These are phyloP conservation scores for Agrocybe praecox DNA, from an alignment of 768 basidiomycete species.

Conservation along the genomic window DNA sequence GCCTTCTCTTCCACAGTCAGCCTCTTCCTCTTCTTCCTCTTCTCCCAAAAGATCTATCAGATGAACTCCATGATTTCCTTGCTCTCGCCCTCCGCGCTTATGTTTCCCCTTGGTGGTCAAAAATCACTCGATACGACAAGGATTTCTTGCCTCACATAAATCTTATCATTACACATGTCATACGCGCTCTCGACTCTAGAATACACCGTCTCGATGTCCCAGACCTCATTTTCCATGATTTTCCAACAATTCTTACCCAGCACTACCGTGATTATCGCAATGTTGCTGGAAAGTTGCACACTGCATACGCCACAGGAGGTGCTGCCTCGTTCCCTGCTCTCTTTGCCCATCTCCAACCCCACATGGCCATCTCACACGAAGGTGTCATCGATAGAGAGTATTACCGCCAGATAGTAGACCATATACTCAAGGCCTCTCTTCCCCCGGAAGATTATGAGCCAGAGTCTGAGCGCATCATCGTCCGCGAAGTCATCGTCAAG, in stretches of 20 bases:
- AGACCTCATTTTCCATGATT: slow-evolving; percentile 59
- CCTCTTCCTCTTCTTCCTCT: slow-evolving; percentile 56
- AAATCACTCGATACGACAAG: slow-evolving; percentile 81
- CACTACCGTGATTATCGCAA: slow-evolving; percentile 81
- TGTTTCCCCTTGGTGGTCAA: slow-evolving; percentile 86
- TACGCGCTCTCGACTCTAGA: slow-evolving; percentile 64
- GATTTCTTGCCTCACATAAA: slow-evolving; percentile 78
- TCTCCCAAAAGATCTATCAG: slow-evolving; percentile 56
- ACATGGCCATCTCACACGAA: slow-evolving; percentile 74
- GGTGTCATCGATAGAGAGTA: slow-evolving; percentile 76
- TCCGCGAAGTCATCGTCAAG: slow-evolving; percentile 83
- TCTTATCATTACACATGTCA: slow-evolving; percentile 54
- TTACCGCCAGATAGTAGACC: slow-evolving; percentile 77
- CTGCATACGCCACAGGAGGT: slow-evolving; percentile 73
- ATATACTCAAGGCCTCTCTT: slow-evolving; percentile 71
- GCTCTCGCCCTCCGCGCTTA: slow-evolving; percentile 80
- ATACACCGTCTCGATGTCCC: slow-evolving; percentile 56
- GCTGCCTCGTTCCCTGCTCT: slow-evolving; percentile 63
- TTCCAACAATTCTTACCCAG: slow-evolving; percentile 69
- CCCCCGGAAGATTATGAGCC: slow-evolving; percentile 80
- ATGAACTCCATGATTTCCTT: slow-evolving; percentile 77
- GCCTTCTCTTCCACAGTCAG: slow-evolving; percentile 66
- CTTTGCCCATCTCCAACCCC: slow-evolving; percentile 84
- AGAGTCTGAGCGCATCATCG: slow-evolving; percentile 77
- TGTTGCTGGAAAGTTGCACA: slow-evolving; percentile 59